A percentile compares a stretch with the other conserved stretches of the same genome.
Conservation (phyloP, 306 rosid genomes). For the Delonix regia region DNA sequence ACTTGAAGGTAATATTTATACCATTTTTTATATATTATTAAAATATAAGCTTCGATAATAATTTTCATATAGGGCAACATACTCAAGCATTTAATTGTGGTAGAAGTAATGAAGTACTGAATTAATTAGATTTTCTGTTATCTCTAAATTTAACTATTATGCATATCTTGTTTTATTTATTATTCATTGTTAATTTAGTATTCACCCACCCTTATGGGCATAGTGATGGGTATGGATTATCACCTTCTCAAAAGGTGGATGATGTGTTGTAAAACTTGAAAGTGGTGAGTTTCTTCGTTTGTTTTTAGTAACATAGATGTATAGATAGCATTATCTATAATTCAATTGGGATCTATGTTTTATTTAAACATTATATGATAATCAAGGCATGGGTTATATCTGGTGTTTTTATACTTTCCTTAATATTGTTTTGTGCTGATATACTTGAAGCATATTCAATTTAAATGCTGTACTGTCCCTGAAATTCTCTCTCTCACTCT, state of each 20-base stretch:
- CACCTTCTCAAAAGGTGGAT: not conserved
- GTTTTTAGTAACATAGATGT: not conserved
- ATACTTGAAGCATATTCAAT: not conserved
- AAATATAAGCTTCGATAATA: slow-evolving; percentile 16
- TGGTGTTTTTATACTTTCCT: not conserved
- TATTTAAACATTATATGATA: not conserved
- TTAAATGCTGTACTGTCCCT: not conserved
- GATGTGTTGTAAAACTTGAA: not conserved
- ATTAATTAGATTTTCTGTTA: slow-evolving; percentile 4
- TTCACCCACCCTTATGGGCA: not conserved
- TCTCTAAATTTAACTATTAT: not conserved
- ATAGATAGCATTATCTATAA: not conserved
- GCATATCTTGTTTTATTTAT: not conserved
- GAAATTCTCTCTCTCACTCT: not conserved
- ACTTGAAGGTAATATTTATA: slow-evolving; percentile 71
- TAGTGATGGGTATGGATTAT: not conserved
- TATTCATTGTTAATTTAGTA: not conserved
- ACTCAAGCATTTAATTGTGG: not conserved
- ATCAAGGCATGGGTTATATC: not conserved
- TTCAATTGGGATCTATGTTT: not conserved
- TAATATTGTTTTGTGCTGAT: not conserved
- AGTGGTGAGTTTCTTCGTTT: not conserved
- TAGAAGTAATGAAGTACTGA: not conserved
- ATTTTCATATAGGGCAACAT: slow-evolving; percentile 13
- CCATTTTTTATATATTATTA: slow-evolving; percentile 16